phyloP scores from a whole-genome alignment of 2,329 filamentous ascomycete species.

The Aquanectria penicillioides region DNA sequence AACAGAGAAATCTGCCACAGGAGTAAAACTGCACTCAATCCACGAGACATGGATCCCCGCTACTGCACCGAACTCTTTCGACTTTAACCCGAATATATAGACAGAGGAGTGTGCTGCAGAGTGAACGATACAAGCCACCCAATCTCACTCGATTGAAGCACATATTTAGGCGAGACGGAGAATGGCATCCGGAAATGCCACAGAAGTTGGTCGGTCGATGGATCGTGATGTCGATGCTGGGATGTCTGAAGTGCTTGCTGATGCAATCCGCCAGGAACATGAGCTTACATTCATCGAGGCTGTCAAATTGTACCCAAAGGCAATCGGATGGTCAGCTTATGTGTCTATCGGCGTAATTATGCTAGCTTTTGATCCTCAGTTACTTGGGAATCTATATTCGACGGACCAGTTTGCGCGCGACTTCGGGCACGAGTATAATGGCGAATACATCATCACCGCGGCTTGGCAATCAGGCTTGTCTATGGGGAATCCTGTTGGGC shows the following conservation, averaged over 20 bases:
- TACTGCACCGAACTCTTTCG: no score
- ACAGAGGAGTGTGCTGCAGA: no score
- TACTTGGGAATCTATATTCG: not conserved
- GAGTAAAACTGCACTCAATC: no score
- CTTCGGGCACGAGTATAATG: not conserved
- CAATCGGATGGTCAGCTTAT: not conserved
- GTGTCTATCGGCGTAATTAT: not conserved
- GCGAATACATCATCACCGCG: not conserved
- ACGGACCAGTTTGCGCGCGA: not conserved
- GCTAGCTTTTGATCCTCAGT: not conserved
- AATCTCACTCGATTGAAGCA: no score
- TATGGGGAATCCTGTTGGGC: slow-evolving; percentile 1
- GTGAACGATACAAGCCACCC: no score
- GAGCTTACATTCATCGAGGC: not conserved
- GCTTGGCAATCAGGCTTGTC: not conserved
- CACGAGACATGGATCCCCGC: no score
- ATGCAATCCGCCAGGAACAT: not conserved
- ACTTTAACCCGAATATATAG: no score
- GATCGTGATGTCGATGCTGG: not conserved
- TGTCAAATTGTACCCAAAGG: not conserved
- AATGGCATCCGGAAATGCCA: not conserved
- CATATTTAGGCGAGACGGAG: not conserved
- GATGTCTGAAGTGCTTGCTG: not conserved
- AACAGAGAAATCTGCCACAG: not conserved
- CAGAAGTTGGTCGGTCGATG: not conserved